Percentiles rank a stretch among this genome's conserved stretches.
phyloP scores from a whole-genome alignment of 2,329 filamentous ascomycete species.

The Pestalotiopsis sp. region DNA sequence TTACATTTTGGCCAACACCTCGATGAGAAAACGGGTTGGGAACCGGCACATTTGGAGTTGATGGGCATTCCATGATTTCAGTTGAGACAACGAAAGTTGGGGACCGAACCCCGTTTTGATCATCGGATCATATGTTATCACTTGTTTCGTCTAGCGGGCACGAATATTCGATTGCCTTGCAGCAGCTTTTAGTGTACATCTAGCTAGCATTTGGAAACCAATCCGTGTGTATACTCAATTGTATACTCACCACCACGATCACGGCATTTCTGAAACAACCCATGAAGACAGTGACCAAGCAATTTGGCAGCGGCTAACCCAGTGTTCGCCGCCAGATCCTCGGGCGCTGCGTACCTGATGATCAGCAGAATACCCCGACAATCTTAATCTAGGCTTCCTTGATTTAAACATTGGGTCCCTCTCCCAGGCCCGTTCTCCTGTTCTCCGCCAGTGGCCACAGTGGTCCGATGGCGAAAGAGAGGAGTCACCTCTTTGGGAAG shows the following conservation, averaged over 20 bases:
- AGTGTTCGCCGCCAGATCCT: not conserved
- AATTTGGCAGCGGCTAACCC: not conserved
- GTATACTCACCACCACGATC: not conserved
- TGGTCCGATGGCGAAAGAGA: not conserved
- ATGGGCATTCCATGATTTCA: not conserved
- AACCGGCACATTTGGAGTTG: not conserved
- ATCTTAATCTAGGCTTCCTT: not conserved
- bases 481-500: not conserved
- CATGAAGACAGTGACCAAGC: not conserved
- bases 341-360: not conserved
- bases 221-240: not conserved
- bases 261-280: not conserved
- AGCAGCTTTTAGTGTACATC: constrained; percentile 1
- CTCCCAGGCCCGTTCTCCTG: not conserved
- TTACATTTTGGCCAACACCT: not conserved
- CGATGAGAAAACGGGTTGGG: not conserved
- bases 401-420: not conserved
- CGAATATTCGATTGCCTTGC: not conserved
- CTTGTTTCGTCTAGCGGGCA: not conserved
- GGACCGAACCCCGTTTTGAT: too few species aligned
- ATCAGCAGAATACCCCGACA: not conserved
- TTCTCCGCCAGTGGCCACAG: not conserved
- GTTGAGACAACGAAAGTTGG: not conserved
- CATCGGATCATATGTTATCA: not conserved
- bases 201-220: not conserved